Evolutionary conservation across 2,329 filamentous ascomycete genomes (phyloP).

Genomic region (Endocalyx cinctus): DNA sequence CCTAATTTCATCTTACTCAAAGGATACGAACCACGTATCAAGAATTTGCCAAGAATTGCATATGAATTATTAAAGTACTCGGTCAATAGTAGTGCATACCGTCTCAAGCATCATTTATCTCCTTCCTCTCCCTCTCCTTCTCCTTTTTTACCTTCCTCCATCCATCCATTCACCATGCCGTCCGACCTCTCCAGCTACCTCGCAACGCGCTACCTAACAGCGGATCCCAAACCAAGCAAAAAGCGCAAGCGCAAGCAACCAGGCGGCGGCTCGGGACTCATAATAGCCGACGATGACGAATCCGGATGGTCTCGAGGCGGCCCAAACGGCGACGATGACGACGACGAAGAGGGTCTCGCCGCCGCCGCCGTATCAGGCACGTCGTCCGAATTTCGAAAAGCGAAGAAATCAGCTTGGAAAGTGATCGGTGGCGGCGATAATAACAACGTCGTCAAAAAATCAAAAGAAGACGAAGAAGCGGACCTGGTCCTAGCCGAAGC

Average conservation of each 20-base stretch:
- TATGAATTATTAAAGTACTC: no score
- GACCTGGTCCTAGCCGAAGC: slow-evolving; percentile 75
- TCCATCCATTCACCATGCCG: slow-evolving; percentile 36
- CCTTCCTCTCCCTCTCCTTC: no score
- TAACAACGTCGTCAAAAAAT: slow-evolving; percentile 47
- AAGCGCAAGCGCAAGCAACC: slow-evolving; percentile 60
- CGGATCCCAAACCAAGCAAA: slow-evolving; percentile 53
- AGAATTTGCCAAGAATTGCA: no score
- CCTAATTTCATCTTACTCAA: no score
- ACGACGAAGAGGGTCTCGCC: slow-evolving; percentile 52
- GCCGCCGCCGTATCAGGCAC: slow-evolving; percentile 45
- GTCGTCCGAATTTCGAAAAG: slow-evolving; percentile 62
- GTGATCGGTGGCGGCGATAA: slow-evolving; percentile 49
- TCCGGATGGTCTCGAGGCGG: slow-evolving; percentile 43
- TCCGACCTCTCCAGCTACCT: slow-evolving; percentile 76
- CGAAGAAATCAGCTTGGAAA: slow-evolving; percentile 80
- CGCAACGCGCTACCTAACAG: slow-evolving; percentile 79
- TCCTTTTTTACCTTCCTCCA: neutral
- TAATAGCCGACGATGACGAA: slow-evolving; percentile 63
- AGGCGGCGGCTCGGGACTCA: slow-evolving; percentile 43
- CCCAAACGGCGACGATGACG: slow-evolving; percentile 41
- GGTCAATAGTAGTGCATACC: no score
- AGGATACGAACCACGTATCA: no score
- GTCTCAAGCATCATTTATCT: no score
- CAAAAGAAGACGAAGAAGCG: no score